phyloP scores from a whole-genome alignment of 2,329 filamentous ascomycete species.

The Epichloe sp. region DNA sequence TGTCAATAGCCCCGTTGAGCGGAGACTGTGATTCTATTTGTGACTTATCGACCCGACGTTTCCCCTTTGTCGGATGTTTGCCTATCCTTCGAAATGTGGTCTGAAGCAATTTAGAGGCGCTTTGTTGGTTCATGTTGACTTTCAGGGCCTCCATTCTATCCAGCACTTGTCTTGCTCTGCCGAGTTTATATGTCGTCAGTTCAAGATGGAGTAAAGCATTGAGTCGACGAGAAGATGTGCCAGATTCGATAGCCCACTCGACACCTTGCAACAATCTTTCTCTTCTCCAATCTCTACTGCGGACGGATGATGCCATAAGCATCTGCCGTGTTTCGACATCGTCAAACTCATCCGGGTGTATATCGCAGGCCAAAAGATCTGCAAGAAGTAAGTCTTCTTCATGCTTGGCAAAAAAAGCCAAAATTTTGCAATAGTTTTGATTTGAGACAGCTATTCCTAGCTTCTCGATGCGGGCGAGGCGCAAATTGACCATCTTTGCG shows the following conservation, averaged over 20 bases:
- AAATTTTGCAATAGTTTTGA: conserved; percentile 50
- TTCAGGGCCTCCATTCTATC: conserved; percentile 21
- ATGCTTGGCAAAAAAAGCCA: conserved; percentile 51
- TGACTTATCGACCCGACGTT: background rate
- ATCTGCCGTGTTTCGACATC: conserved; percentile 27
- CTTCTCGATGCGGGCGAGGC: conserved; percentile 47
- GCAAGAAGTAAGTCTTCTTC: conserved; percentile 37
- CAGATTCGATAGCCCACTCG: conserved; percentile 15
- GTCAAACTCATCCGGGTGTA: conserved; percentile 44
- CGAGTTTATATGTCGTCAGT: conserved; percentile 9
- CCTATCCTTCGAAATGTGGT: conserved; percentile 16
- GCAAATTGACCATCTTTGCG: conserved; percentile 39
- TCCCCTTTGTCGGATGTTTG: conserved; percentile 12
- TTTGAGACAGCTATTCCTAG: conserved; percentile 49
- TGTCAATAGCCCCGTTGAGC: conserved; percentile 19
- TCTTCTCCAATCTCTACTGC: conserved; percentile 23
- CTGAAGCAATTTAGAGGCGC: conserved; percentile 14
- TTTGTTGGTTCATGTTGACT: conserved; percentile 15
- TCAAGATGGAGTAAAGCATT: conserved; percentile 10
- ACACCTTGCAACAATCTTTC: conserved; percentile 32
- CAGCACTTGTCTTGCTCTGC: conserved; percentile 15
- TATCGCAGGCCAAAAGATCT: conserved; percentile 33
- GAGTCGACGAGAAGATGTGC: conserved; percentile 12
- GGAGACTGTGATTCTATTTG: conserved; percentile 2
- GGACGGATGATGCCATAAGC: conserved; percentile 22